Evolutionary conservation across 2,329 filamentous ascomycete genomes (phyloP).

Genomic region (Xylariaceae sp.): DNA sequence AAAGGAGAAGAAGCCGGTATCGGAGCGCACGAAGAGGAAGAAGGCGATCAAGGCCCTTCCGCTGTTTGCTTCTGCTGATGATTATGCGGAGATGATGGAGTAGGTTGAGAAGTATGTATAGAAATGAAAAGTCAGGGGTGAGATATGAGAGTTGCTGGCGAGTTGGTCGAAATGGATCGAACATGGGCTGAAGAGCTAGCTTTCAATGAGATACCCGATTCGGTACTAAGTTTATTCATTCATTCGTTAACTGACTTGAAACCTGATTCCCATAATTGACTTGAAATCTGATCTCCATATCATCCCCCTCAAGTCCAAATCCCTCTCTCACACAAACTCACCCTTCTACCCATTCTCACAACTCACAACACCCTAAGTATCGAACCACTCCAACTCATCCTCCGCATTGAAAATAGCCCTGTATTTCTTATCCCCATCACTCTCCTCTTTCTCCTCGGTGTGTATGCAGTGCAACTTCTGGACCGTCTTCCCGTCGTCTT

Average conservation of each 20-base stretch:
- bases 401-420: conserved; percentile 43
- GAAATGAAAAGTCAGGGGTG: conserved; percentile 1
- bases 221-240: neutral
- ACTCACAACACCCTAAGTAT: conserved; percentile 33
- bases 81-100: conserved; percentile 82
- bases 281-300: no score
- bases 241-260: no score
- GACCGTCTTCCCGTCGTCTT: conserved; percentile 27
- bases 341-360: neutral
- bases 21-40: conserved; percentile 56
- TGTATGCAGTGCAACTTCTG: conserved; percentile 43
- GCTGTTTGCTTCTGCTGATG: conserved; percentile 88
- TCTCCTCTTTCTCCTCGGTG: conserved; percentile 42
- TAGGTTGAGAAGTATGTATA: conserved; percentile 57
- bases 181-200: neutral
- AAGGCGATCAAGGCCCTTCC: conserved; percentile 86
- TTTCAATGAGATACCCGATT: neutral
- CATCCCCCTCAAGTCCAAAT: no score
- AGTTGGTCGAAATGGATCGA: neutral
- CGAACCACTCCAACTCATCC: conserved; percentile 53
- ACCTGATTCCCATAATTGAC: no score
- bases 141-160: neutral
- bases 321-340: no score
- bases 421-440: conserved; percentile 40
- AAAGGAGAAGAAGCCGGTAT: conserved; percentile 38